These are phyloP conservation scores for Globisporangium apiculatum DNA, from an alignment of 352 stramenopile species.

Conservation along the genomic window DNA sequence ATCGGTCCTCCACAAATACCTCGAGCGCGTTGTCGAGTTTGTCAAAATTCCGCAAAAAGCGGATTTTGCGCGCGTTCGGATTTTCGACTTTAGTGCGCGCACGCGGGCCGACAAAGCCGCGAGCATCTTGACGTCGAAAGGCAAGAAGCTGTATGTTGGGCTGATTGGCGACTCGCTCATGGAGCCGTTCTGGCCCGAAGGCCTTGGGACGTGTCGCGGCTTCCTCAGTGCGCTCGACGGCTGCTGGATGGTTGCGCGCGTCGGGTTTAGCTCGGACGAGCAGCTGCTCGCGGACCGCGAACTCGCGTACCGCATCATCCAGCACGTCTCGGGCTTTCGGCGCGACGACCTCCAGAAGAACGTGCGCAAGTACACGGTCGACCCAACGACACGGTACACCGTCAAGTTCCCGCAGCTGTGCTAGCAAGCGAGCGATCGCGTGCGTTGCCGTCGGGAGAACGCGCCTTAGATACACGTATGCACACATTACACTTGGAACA, in stretches of 20 bases:
- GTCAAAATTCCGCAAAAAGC: constrained; percentile 64
- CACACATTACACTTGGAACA: too few relatives aligned
- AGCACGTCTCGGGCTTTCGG: constrained; percentile 68
- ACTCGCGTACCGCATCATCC: constrained; percentile 66
- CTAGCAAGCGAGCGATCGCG: constrained; percentile 7
- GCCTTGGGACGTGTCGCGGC: constrained; percentile 71
- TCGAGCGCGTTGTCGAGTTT: constrained; percentile 62
- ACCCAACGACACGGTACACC: constrained; percentile 70
- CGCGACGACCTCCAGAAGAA: constrained; percentile 77
- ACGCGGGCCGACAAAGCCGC: constrained; percentile 69
- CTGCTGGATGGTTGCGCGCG: constrained; percentile 72
- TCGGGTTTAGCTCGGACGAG: constrained; percentile 61
- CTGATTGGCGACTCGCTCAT: constrained; percentile 77
- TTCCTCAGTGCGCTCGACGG: constrained; percentile 75
- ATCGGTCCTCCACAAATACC: constrained; percentile 47
- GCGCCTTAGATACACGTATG: too few relatives aligned
- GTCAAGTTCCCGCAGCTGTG: constrained; percentile 62
- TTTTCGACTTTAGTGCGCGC: constrained; percentile 83
- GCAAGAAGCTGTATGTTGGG: constrained; percentile 76
- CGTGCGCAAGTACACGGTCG: constrained; percentile 74
- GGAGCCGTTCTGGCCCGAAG: constrained; percentile 84
- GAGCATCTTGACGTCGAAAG: constrained; percentile 49
- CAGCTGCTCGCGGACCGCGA: constrained; percentile 70
- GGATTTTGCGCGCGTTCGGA: constrained; percentile 54
- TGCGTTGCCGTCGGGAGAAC: too few relatives aligned